Conservation (phyloP, 2,329 filamentous ascomycete species). For the Fusarium sp. region DNA sequence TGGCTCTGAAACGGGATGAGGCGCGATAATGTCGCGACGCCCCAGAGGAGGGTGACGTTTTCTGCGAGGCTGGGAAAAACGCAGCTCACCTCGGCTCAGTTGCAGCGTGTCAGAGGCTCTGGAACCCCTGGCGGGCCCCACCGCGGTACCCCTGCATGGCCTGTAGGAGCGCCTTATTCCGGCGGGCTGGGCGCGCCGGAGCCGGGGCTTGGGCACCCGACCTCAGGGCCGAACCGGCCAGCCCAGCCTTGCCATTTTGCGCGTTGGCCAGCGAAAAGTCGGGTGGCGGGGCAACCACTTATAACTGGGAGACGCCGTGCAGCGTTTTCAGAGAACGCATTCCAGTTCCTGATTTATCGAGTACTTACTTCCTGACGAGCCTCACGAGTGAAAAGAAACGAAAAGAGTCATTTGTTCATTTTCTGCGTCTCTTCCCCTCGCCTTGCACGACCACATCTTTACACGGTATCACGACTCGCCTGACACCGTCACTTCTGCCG, state of each 20-base stretch:
- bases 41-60: slow-evolving; percentile 35
- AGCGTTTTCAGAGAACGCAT: slow-evolving; percentile 16
- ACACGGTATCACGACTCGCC: slow-evolving; percentile 7
- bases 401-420: too few relatives aligned
- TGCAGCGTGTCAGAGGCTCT: slow-evolving; percentile 33
- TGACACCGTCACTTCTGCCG: slow-evolving; percentile 12
- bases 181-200: slow-evolving; percentile 4
- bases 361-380: not conserved
- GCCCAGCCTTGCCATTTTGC: slow-evolving; percentile 55
- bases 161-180: not conserved
- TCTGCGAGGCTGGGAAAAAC: slow-evolving; percentile 40
- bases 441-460: too few relatives aligned
- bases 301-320: slow-evolving; percentile 50
- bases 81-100: not conserved
- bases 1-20: slow-evolving; percentile 1
- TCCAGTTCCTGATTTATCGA: slow-evolving; percentile 27
- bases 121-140: slow-evolving; percentile 31
- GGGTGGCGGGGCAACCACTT: slow-evolving; percentile 67
- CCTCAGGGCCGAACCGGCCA: too few relatives aligned
- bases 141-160: slow-evolving; percentile 30
- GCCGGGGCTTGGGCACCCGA: not conserved
- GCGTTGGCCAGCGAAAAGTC: slow-evolving; percentile 51
- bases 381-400: too few relatives aligned
- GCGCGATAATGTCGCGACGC: slow-evolving; percentile 26
- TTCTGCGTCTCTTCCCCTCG: too few relatives aligned